Base-by-base conservation (phyloP, 164 flowering plant genomes). In the Kingdonia uniflora region DNA sequence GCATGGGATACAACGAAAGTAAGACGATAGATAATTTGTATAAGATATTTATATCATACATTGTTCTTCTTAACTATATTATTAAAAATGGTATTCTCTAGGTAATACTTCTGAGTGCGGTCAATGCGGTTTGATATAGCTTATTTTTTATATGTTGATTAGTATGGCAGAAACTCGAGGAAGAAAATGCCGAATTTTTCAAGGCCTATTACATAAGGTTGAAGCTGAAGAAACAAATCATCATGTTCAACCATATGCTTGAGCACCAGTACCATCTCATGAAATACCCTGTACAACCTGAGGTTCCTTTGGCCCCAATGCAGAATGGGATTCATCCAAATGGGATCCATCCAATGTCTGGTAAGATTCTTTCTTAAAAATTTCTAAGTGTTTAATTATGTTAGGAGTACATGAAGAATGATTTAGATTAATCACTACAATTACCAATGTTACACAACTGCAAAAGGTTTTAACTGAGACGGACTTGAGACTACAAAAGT, bases 111-210 rank as follows among this genome's bases (percentile, higher is more conserved):
- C n/a, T n/a, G n/a, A n/a, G n/a, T n/a, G n/a, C n/a, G n/a, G n/a
- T 41, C 20, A 45, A 45, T 11, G 10, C 14, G 4, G 6, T 29
- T 55, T 66, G 35, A 55, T 59, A 14, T 51, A 5, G 23, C 55
- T 38, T 54, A 23, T 43, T 14, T 52, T 64, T 51, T 57, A 7
- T n/a, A n/a, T 55, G 57, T 46, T 59, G 21, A 51, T 58, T 20
- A 68, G 99, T 92, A 10, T 92, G 99, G 99, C 96, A 92, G 84
- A 92, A 92, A 71, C 53, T 88, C 73, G 96, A 92, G 75, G 96
- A 92, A 73, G 95, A 88, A 72, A 92, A 92, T 80, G 81, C 88
- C 10, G 99, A 88, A 42, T 92, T 92, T 64, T 92, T 92, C 79
- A 78, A 87, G 68, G 95, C 96, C 1, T 92, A 92, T 60, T 85